These are phyloP conservation scores for Neoboletus magnificus DNA, from an alignment of 768 basidiomycete species.

Conservation along the genomic window DNA sequence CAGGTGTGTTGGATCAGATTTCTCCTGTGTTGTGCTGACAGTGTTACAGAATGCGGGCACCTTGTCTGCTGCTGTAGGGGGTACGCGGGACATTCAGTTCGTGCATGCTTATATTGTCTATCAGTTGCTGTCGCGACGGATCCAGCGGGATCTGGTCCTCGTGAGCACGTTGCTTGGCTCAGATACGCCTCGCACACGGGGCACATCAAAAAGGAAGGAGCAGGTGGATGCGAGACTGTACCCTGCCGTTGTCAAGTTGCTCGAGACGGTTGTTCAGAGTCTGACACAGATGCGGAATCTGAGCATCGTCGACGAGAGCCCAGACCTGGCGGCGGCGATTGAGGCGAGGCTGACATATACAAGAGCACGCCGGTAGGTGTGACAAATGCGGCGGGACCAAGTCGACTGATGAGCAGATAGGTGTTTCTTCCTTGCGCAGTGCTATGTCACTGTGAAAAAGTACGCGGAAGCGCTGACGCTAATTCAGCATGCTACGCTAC, in stretches of 20 bases:
- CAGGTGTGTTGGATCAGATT: slow-evolving; percentile 47
- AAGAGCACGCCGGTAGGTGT: slow-evolving; percentile 64
- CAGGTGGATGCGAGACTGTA: slow-evolving; percentile 71
- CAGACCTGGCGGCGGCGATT: slow-evolving; percentile 73
- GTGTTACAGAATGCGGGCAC: slow-evolving; percentile 41
- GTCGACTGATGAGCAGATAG: slow-evolving; percentile 34
- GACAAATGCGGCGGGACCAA: neutral
- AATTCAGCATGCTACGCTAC: slow-evolving; percentile 65
- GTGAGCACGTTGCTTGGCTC: slow-evolving; percentile 58
- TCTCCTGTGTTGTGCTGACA: neutral
- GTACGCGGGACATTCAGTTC: slow-evolving; percentile 73
- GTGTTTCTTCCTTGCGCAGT: slow-evolving; percentile 72
- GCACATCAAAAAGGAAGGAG: slow-evolving; percentile 35
- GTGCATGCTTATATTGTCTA: slow-evolving; percentile 86
- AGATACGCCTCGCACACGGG: slow-evolving; percentile 31
- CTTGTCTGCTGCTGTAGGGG: slow-evolving; percentile 37
- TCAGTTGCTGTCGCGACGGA: slow-evolving; percentile 82
- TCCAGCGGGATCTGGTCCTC: slow-evolving; percentile 84
- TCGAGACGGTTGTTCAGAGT: slow-evolving; percentile 83
- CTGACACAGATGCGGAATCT: slow-evolving; percentile 80
- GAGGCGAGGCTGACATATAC: slow-evolving; percentile 75
- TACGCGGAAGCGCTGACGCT: slow-evolving; percentile 73
- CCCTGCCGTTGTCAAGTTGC: slow-evolving; percentile 83
- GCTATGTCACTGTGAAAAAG: slow-evolving; percentile 66
- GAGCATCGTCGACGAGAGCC: slow-evolving; percentile 83